Base-by-base conservation (phyloP, 306 rosid species). In the Calophaca sinica region DNA sequence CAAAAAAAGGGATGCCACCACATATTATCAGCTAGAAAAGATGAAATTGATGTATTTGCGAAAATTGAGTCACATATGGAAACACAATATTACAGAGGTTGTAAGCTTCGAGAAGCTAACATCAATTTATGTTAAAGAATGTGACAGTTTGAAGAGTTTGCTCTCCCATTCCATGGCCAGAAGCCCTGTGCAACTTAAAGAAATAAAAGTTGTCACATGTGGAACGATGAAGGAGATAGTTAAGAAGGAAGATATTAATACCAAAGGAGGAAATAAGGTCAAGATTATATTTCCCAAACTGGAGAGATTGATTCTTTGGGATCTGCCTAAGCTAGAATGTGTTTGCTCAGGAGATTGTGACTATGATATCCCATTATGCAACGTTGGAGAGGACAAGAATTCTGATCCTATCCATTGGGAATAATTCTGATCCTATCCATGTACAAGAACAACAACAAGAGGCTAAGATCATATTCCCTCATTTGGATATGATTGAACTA, bases 401-500 rank as follows among this genome's bases (percentile, higher is more conserved):
- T 20, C 26, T 20, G 1, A 20, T 20, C 26, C 26, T 20, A 20
- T 20, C 26, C 1, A 20, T 20, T 20, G 26, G 26, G 26, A 20
- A 20, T 20, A 20, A 20, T 20, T 20, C 26, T 20, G 1, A 20
- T 20, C 26, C 26, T 20, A 20, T 20, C 26, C 1, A 20, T 20
- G 26, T 20, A 20, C 26, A 20, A 20, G 26, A 20, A 20, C 26
- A 20, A 20, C 26, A 1, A 20, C 26, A 20, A 20, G 66, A 75
- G 65, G 7, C 29, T 36, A 61, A 61, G 67, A 35, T 35, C 67
- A 35, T 35, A n/a, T 61, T 61, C 11, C 10, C 67, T 35, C 2
- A 0, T 0, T 36, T 61, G 11, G 0, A 2, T 0, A 0, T 0
- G 0, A 12, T 60, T 12, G 0, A 5, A 0, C 28, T 58, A 31